Evolutionary conservation across 225 moss, liverwort and hornwort species (phyloP).

Genomic region (Straminergon stramineum): DNA sequence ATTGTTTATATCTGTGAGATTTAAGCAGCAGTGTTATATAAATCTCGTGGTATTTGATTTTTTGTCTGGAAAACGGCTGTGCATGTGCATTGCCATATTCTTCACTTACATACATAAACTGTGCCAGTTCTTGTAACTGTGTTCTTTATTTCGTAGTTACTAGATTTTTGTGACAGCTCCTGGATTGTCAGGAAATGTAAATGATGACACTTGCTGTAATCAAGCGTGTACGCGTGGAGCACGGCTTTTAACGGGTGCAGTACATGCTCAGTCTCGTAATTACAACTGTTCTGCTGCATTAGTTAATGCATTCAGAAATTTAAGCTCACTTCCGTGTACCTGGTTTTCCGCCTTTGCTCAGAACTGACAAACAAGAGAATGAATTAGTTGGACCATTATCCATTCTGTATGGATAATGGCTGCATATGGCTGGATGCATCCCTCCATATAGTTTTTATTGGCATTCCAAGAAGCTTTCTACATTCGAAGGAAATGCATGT

Average conservation of each 20-base stretch:
- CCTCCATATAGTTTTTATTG: too few relatives aligned
- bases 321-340: background rate
- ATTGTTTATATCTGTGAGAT: background rate
- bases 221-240: background rate
- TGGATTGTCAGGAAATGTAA: background rate
- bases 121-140: background rate
- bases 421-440: background rate
- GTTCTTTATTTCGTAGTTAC: background rate
- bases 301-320: background rate
- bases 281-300: background rate
- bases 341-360: background rate
- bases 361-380: background rate
- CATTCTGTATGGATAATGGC: background rate
- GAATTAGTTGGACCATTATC: background rate
- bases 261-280: background rate
- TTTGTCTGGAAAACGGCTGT: background rate
- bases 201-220: background rate
- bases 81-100: background rate
- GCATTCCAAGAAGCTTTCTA: background rate
- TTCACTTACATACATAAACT: background rate
- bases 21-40: too few relatives aligned
- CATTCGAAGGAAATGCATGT: background rate
- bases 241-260: background rate
- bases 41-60: background rate
- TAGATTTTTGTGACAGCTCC: constrained; percentile 6